Base-by-base conservation (phyloP, 768 basidiomycete genomes). In the Daedalea quercina region DNA sequence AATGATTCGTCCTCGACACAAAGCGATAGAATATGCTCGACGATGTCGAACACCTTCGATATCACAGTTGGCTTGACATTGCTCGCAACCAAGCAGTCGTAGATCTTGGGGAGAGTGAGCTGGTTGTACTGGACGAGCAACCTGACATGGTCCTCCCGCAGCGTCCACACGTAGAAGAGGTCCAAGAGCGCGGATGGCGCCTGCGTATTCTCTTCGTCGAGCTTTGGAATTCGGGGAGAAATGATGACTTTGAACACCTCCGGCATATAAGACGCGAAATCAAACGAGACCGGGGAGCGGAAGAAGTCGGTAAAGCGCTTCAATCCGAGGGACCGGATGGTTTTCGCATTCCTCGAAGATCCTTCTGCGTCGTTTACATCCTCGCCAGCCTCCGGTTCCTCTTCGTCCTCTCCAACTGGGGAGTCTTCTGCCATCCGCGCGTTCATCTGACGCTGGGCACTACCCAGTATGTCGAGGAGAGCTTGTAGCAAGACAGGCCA, bases 221-320 rank as follows among this genome's bases (percentile, higher is more conserved):
- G 73, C 3, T 71, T 67, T 0, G 80, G 70, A 22, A 99, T 74
- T 6, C 96, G 87, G 0, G 95, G 94, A 0, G 86, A 81, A 60
- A 98, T 87, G 71, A 90, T 80, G 0, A 79, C 70, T 1, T 72
- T 54, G 70, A 91, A 97, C 9, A 82, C 78, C 6, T 75, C 70
- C 3, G 71, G 67, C 63, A 98, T 73, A 66, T 84, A 94, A 0
- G 82, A 78, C 0, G 73, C 63, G 65, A 87, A 95, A 67, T 95
- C 81, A 65, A 93, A 96, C 0, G 64, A 60, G 23, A 84, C 76
- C 0, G 87, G 81, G 37, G 76, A 76, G 13, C 83, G 80, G 79
- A 93, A 93, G 72, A 97, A 95, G 62, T 94, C 90, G 1, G 85
- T 81, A 34, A 97, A 70, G 12, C 94, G 82, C 66, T 90, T 91